Evolutionary conservation across 805 yeast species (phyloP).

Genomic region (Yarrowia sp.): DNA sequence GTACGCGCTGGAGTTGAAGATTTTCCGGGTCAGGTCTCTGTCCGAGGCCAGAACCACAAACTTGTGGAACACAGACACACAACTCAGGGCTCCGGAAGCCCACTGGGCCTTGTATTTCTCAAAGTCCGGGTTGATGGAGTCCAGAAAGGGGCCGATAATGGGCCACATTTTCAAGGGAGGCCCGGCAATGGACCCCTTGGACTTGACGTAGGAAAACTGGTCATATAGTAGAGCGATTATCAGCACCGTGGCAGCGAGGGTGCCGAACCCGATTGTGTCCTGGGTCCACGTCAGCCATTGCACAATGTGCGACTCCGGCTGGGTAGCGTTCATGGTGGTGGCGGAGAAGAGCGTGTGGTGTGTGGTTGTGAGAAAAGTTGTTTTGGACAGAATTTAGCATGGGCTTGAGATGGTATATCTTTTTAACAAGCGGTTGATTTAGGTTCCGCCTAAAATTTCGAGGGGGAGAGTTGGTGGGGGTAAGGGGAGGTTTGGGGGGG

Average conservation of each 20-base stretch:
- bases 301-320: conserved; percentile 20
- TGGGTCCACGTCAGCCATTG: conserved; percentile 24
- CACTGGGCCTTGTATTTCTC: conserved; percentile 91
- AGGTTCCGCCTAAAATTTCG: background rate
- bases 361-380: background rate
- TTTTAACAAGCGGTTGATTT: background rate
- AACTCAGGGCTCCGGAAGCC: conserved; percentile 90
- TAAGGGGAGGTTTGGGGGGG: background rate
- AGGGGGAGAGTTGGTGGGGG: background rate
- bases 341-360: background rate
- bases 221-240: conserved; percentile 35
- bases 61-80: conserved; percentile 97
- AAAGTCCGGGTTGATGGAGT: conserved; percentile 91
- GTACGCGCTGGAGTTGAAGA: conserved; percentile 75
- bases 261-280: conserved; percentile 22
- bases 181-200: conserved; percentile 88
- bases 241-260: conserved; percentile 26
- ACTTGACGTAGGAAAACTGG: conserved; percentile 64
- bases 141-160: conserved; percentile 92
- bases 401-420: background rate
- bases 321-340: conserved; percentile 8
- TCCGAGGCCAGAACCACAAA: conserved; percentile 91
- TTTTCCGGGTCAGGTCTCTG: conserved; percentile 83
- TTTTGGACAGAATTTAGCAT: background rate
- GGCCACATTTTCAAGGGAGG: conserved; percentile 90